Percentiles rank a stretch among this genome's conserved stretches.
phyloP scores from a whole-genome alignment of 108 stramenopile genomes.

The Parmales sp. region DNA sequence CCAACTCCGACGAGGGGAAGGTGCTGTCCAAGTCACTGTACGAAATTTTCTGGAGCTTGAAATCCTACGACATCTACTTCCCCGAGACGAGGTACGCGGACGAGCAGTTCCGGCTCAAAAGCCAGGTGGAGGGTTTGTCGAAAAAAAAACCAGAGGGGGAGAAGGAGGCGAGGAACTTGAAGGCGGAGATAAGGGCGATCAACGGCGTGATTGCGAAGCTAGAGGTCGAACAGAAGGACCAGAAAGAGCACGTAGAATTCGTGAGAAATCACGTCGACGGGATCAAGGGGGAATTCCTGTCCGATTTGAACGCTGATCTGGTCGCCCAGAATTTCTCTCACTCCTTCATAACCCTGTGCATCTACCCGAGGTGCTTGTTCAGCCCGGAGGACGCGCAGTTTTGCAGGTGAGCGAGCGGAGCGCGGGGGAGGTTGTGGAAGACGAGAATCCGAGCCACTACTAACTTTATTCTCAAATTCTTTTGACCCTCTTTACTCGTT shows the following conservation, averaged over 20 bases:
- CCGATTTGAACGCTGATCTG: not conserved
- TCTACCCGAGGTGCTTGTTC: constrained; percentile 54
- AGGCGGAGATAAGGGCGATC: constrained; percentile 40
- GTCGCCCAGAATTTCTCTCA: constrained; percentile 23
- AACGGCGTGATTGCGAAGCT: constrained; percentile 38
- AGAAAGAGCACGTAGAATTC: constrained; percentile 46
- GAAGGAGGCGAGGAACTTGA: constrained; percentile 23
- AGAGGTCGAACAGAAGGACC: constrained; percentile 41
- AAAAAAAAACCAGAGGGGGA: not conserved
- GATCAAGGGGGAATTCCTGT: constrained; percentile 33
- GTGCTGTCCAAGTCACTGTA: constrained; percentile 46
- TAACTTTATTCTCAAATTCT: too few relatives aligned
- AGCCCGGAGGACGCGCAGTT: constrained; percentile 77
- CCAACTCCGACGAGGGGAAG: constrained; percentile 37
- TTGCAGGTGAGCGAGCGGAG: too few relatives aligned
- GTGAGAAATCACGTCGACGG: constrained; percentile 34
- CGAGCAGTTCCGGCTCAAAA: constrained; percentile 53
- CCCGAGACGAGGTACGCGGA: constrained; percentile 51
- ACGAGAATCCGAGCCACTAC: too few relatives aligned
- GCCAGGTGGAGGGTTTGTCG: constrained; percentile 43
- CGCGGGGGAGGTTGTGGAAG: too few relatives aligned
- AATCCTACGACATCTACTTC: constrained; percentile 60
- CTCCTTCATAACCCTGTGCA: constrained; percentile 54
- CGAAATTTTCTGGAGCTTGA: constrained; percentile 53
- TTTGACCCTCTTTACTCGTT: too few relatives aligned